phyloP scores from a whole-genome alignment of 148 eudicot species.

The Dysphania ambrosioides region DNA sequence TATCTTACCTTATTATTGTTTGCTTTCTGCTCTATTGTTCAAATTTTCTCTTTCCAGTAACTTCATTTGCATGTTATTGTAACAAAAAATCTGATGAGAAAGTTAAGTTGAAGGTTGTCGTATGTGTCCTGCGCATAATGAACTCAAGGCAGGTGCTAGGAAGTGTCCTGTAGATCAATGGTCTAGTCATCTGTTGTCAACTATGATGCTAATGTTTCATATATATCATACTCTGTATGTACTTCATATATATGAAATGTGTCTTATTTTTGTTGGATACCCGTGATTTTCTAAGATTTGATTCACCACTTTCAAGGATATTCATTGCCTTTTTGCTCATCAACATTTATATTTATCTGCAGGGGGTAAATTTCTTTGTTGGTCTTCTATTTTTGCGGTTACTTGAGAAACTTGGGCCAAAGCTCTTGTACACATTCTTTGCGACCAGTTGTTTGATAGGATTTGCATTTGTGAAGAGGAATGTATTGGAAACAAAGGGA shows the following conservation, averaged over 20 bases:
- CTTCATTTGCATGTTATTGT: not conserved
- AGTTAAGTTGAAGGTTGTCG: not conserved
- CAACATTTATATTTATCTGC: constrained; percentile 19
- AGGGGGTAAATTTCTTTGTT: constrained; percentile 82
- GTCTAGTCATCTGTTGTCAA: not conserved
- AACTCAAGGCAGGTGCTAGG: not conserved
- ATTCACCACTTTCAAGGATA: not conserved
- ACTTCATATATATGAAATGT: too few species aligned
- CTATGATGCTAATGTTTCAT: not conserved
- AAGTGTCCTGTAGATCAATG: not conserved
- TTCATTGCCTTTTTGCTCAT: constrained; percentile 3
- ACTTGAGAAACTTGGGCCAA: constrained; percentile 74
- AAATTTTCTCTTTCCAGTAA: not conserved
- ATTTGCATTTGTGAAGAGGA: constrained; percentile 55
- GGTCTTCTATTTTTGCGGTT: constrained; percentile 69
- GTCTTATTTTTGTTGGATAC: not conserved
- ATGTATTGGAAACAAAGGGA: constrained; percentile 86
- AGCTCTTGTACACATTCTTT: constrained; percentile 57
- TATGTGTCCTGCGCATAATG: not conserved
- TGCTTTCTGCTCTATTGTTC: not conserved
- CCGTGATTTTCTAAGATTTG: not conserved
- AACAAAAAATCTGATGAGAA: not conserved
- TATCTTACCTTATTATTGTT: not conserved
- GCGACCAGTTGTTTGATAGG: constrained; percentile 66
- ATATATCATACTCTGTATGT: not conserved